These are phyloP conservation scores for Cylindrotheca fusiformis DNA, from an alignment of 108 stramenopile species.

Conservation along the genomic window DNA sequence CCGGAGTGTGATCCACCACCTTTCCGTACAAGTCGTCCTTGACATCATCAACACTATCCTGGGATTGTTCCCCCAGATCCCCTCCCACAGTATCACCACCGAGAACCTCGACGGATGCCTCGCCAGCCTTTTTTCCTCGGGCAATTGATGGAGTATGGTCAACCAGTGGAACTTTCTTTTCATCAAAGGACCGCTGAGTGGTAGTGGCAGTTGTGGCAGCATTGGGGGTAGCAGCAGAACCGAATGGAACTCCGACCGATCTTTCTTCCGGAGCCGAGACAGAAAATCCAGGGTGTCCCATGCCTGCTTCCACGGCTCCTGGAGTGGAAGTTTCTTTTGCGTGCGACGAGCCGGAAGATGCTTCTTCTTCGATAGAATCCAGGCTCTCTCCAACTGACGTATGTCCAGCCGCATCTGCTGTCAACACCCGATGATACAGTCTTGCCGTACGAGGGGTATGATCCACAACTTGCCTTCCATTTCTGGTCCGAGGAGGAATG, in stretches of 20 bases:
- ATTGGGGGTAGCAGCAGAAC: constrained; percentile 11
- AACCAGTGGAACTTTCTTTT: constrained; percentile 13
- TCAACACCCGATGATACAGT: background rate
- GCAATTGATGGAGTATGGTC: constrained; percentile 24
- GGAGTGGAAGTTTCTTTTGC: constrained; percentile 8
- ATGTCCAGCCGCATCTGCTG: constrained; percentile 15
- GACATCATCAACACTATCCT: constrained; percentile 18
- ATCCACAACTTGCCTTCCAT: constrained; percentile 18
- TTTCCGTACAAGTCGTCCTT: constrained; percentile 33
- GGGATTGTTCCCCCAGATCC: constrained; percentile 20
- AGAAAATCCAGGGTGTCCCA: background rate
- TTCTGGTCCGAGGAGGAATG: background rate
- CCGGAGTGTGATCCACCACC: constrained; percentile 44
- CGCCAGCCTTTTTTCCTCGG: background rate
- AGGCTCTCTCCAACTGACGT: constrained; percentile 52
- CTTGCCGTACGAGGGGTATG: constrained; percentile 10
- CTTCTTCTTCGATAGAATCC: constrained; percentile 64
- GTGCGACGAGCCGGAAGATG: background rate
- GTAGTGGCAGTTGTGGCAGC: background rate
- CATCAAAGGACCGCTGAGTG: background rate
- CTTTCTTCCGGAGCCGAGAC: background rate
- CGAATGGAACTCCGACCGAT: constrained; percentile 9
- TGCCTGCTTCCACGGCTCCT: constrained; percentile 10
- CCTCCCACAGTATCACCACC: constrained; percentile 18
- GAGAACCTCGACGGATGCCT: constrained; percentile 18